Conservation (phyloP, 1,139 yeast species). For the Kodamaea anthophila region DNA sequence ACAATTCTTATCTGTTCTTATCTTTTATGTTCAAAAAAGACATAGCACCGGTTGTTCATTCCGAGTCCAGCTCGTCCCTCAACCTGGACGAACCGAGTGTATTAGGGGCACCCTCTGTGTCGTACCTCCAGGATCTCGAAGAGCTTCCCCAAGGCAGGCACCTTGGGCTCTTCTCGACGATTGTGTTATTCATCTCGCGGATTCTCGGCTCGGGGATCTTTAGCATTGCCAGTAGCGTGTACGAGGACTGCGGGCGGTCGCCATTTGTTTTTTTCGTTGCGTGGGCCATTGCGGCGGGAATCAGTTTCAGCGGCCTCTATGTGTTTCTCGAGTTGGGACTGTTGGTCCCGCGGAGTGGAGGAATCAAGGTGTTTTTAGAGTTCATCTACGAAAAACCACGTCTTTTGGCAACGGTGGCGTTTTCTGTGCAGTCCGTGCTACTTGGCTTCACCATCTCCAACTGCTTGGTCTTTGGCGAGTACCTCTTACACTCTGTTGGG, state of each 20-base stretch:
- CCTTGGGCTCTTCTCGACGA: constrained; percentile 60
- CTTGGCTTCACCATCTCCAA: constrained; percentile 65
- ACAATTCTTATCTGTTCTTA: too few species aligned
- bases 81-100: neutral
- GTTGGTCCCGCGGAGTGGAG: constrained; percentile 67
- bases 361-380: constrained; percentile 65
- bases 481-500: constrained; percentile 47
- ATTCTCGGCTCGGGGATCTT: constrained; percentile 77
- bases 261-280: constrained; percentile 51
- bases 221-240: constrained; percentile 64
- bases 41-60: too few species aligned
- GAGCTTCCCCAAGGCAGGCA: constrained; percentile 75
- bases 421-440: constrained; percentile 49
- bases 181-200: constrained; percentile 56
- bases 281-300: constrained; percentile 56
- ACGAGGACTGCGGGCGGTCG: constrained; percentile 62
- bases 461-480: constrained; percentile 67
- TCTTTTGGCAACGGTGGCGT: constrained; percentile 53
- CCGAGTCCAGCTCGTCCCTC: too few species aligned
- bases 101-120: constrained; percentile 6
- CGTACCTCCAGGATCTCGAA: constrained; percentile 28
- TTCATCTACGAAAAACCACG: constrained; percentile 56
- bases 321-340: constrained; percentile 66
- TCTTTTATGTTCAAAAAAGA: too few species aligned
- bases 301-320: constrained; percentile 62